These are phyloP conservation scores for Cantharellus anzutake DNA, from an alignment of 768 basidiomycete species.

Conservation along the genomic window DNA sequence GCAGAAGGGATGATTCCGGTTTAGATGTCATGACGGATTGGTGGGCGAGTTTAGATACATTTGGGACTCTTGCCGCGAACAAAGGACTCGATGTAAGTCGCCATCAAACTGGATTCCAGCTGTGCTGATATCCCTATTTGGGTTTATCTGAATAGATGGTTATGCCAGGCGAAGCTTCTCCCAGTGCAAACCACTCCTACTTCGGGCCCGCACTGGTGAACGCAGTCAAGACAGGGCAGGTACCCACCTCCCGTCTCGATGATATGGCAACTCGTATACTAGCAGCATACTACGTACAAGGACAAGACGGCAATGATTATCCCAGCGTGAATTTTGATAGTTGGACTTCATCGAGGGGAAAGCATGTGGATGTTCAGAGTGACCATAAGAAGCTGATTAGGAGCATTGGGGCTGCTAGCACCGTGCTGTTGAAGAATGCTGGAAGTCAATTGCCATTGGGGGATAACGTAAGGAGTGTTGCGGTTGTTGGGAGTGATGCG, in stretches of 20 bases:
- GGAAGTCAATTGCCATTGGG: conserved; percentile 18
- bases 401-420: conserved; percentile 32
- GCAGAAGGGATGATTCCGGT: too few relatives aligned
- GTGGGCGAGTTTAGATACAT: conserved; percentile 45
- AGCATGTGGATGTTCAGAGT: background rate
- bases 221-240: conserved; percentile 23
- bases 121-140: too few relatives aligned
- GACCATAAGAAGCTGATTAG: background rate
- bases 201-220: conserved; percentile 34
- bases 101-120: too few relatives aligned
- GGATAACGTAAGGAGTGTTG: too few relatives aligned
- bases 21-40: conserved; percentile 31
- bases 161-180: conserved; percentile 24
- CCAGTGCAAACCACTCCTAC: too few relatives aligned
- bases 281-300: conserved; percentile 18
- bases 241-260: too few relatives aligned
- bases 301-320: conserved; percentile 19
- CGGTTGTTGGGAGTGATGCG: background rate
- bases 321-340: conserved; percentile 31
- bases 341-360: conserved; percentile 19
- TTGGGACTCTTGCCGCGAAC: conserved; percentile 15
- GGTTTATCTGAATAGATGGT: too few relatives aligned
- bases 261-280: conserved; percentile 24
- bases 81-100: conserved; percentile 19
- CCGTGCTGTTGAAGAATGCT: conserved; percentile 34